Evolutionary conservation across 192 early-diverging fungal species (phyloP), one percentile per base, ranked within the genome.

Genomic region (Mortierella antarctica): DNA sequence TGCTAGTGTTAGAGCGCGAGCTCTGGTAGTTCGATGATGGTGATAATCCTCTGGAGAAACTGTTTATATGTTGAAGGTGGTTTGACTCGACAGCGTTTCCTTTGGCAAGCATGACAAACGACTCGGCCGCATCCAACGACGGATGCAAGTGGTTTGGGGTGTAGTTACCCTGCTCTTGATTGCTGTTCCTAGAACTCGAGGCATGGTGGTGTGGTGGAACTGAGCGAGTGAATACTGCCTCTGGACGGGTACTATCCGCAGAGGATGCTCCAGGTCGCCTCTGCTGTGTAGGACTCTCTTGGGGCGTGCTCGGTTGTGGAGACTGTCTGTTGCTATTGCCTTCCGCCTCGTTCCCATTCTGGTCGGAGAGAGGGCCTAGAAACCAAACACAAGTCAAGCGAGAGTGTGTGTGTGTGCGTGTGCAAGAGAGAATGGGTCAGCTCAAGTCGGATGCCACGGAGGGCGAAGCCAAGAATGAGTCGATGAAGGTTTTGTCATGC

Each of bases 41-140:
- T 17, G 54, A 39, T 42, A 65, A 65, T 41, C 71, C 71, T 31
- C 62, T 13, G 13, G 71, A 57, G 18, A 58, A 12, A 46, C 11
- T 67, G 48, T 47, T 71, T 9, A 21, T 6, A n/a, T 65, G 62
- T 14, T 55, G 59, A 21, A 51, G 20, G 51, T 63, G 57, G 40
- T n/a, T 52, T 0, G 52, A 41, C 12, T 79, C 76, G 2, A 59
- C 42, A 5, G 64, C 23, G 6, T 55, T 54, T 18, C 77, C 65
- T 56, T 80, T 80, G 15, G 77, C 48, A 13, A 80, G 77, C 70
- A 80, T 68, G 18, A 80, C 70, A 53, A 80, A 80, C 6, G 77
- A 80, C 49, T 80, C 77, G 11, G 70, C 55, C 11, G 77, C 65
- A 44, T 79, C 76, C 46, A 77, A 59, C 7, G 60, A 47, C 12